phyloP scores from a whole-genome alignment of 257 asterid species.

The Ocimum tenuiflorum region DNA sequence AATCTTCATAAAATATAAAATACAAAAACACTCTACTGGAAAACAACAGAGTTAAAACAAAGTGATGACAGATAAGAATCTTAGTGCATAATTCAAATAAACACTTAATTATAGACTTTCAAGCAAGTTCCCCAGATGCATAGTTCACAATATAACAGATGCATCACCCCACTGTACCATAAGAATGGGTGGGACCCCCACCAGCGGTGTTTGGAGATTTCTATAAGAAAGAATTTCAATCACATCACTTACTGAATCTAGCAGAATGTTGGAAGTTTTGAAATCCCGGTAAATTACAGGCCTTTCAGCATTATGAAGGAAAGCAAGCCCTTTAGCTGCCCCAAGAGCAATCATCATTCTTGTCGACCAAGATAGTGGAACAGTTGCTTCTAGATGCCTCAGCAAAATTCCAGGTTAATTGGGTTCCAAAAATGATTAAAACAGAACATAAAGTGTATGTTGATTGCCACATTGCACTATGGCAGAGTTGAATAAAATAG shows the following conservation, averaged over 20 bases:
- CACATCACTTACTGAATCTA: no score
- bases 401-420: conserved; percentile 42
- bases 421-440: conserved; percentile 30
- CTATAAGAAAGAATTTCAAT: neutral
- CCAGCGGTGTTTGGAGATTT: neutral
- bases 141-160: neutral
- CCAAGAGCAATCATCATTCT: conserved; percentile 99
- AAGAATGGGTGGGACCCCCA: neutral
- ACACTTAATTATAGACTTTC: conserved; percentile 3
- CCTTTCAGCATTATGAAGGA: conserved; percentile 95
- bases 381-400: conserved; percentile 82
- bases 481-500: conserved; percentile 15
- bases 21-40: neutral
- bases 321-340: conserved; percentile 99
- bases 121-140: conserved; percentile 1
- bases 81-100: neutral
- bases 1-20: conserved; percentile 11
- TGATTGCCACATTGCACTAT: conserved; percentile 35
- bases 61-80: conserved; percentile 1
- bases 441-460: neutral
- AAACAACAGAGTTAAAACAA: neutral
- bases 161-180: neutral
- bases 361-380: conserved; percentile 84
- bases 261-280: conserved; percentile 76
- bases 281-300: conserved; percentile 98